phyloP scores from a whole-genome alignment of 192 early-diverging fungal genomes.

The Pilobolus umbonatus region DNA sequence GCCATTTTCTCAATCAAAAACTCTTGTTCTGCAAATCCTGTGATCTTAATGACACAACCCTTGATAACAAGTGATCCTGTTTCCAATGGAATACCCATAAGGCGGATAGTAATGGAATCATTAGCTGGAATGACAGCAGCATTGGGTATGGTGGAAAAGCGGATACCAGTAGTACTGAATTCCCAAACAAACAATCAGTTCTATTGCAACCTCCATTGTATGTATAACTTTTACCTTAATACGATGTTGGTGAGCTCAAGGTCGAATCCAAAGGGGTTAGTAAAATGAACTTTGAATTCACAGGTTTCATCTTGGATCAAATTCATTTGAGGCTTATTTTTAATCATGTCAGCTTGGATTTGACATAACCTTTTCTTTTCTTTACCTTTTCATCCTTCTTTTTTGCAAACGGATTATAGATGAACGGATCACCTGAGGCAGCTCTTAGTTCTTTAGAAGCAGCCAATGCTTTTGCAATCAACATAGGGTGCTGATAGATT shows the following conservation, averaged over 20 bases:
- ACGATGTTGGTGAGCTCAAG: constrained; percentile 65
- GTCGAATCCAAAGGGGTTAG: constrained; percentile 80
- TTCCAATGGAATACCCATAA: constrained; percentile 58
- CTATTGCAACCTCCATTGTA: too few relatives aligned
- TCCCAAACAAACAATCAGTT: neutral
- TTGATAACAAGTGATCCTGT: constrained; percentile 58
- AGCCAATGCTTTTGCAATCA: constrained; percentile 32
- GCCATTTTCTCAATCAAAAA: constrained; percentile 35
- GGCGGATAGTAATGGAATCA: constrained; percentile 49
- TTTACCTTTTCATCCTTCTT: constrained; percentile 37
- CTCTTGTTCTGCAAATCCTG: constrained; percentile 53
- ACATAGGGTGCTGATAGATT: constrained; percentile 51
- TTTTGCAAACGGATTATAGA: constrained; percentile 74
- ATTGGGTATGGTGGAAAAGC: constrained; percentile 50
- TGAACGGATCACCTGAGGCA: constrained; percentile 54
- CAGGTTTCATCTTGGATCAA: constrained; percentile 64
- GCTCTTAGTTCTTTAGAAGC: neutral
- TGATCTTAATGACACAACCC: constrained; percentile 55
- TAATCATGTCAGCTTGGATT: neutral
- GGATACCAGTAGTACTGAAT: constrained; percentile 54
- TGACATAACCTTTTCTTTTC: neutral
- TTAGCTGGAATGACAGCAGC: constrained; percentile 64
- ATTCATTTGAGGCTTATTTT: constrained; percentile 29
- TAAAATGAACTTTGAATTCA: constrained; percentile 64
- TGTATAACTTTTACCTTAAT: constrained; percentile 43